A percentile compares a stretch with the other conserved stretches of the same genome.
These are phyloP conservation scores for Oxytropis ochrocephala DNA, from an alignment of 306 rosid genomes.

Conservation along the genomic window DNA sequence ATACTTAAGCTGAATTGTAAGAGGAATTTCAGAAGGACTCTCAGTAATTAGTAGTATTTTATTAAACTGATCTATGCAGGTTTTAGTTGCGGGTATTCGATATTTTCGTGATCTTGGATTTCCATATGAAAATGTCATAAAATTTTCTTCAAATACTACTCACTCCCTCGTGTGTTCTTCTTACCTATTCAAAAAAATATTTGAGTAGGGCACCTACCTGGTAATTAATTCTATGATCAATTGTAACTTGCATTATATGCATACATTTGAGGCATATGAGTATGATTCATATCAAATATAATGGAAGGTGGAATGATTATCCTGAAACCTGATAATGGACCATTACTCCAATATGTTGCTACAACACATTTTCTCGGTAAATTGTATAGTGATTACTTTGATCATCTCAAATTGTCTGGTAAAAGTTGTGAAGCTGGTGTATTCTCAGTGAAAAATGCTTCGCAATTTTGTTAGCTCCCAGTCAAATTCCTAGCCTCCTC, in stretches of 20 bases:
- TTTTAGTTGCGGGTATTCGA: conserved; percentile 54
- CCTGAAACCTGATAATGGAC: conserved; percentile 39
- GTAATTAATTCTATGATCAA: conserved; percentile 31
- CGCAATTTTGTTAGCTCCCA: conserved; percentile 46
- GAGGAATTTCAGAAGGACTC: not conserved
- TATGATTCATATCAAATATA: too few relatives aligned
- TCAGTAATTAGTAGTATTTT: not conserved
- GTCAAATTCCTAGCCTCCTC: conserved; percentile 36
- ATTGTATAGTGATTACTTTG: conserved; percentile 69
- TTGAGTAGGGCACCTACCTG: conserved; percentile 50
- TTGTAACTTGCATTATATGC: not conserved
- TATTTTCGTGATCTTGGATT: conserved; percentile 63
- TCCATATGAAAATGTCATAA: conserved; percentile 43
- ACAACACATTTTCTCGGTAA: conserved; percentile 74
- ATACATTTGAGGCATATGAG: too few relatives aligned
- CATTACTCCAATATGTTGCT: conserved; percentile 60
- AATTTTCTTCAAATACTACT: conserved; percentile 40
- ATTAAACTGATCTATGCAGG: conserved; percentile 30
- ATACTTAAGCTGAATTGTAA: not conserved
- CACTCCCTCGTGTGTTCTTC: conserved; percentile 58
- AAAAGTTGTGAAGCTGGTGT: conserved; percentile 32
- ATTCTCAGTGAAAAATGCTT: conserved; percentile 46
- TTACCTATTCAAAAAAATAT: conserved; percentile 33
- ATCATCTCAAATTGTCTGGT: conserved; percentile 37
- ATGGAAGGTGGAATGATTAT: conserved; percentile 60